A percentile compares a stretch with the other conserved stretches of the same genome.
These are phyloP conservation scores for Tremella fuciformis DNA, from an alignment of 768 basidiomycete species.

Conservation along the genomic window DNA sequence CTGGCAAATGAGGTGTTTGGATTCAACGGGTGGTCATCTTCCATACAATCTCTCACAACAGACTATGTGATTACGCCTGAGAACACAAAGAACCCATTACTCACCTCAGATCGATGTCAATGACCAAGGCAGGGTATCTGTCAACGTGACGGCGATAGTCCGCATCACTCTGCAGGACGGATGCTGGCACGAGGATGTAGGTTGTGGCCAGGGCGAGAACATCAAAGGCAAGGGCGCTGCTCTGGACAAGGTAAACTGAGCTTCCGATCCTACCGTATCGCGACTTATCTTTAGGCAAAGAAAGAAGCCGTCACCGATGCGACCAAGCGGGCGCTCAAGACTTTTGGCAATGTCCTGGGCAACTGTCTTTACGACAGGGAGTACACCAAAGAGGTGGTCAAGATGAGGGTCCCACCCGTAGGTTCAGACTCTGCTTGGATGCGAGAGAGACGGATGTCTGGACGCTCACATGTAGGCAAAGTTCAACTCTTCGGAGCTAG, in stretches of 20 bases:
- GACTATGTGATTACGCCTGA: conserved; percentile 47
- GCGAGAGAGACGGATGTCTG: too few relatives aligned
- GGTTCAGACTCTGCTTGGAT: conserved; percentile 50
- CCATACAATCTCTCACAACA: conserved; percentile 65
- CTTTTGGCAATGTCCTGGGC: conserved; percentile 90
- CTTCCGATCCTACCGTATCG: neutral
- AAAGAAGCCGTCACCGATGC: conserved; percentile 97
- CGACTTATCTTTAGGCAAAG: conserved; percentile 68
- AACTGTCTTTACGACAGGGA: conserved; percentile 97
- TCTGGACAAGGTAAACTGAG: conserved; percentile 74
- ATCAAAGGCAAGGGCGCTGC: conserved; percentile 77
- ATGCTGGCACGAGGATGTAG: conserved; percentile 86
- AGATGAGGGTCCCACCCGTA: conserved; percentile 81
- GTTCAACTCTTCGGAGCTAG: conserved; percentile 41
- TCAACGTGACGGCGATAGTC: conserved; percentile 80
- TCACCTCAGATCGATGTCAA: conserved; percentile 66
- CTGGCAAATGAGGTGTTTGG: conserved; percentile 98
- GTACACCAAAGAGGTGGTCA: conserved; percentile 76
- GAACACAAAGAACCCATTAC: conserved; percentile 10
- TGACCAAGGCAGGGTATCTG: conserved; percentile 59
- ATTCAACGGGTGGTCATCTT: conserved; percentile 93
- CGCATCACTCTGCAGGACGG: conserved; percentile 85
- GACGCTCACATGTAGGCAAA: conserved; percentile 24
- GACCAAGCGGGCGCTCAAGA: conserved; percentile 81
- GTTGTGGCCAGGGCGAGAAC: conserved; percentile 85